Conservation (phyloP, 2,329 filamentous ascomycete genomes). For the Trichoderma hamatum region DNA sequence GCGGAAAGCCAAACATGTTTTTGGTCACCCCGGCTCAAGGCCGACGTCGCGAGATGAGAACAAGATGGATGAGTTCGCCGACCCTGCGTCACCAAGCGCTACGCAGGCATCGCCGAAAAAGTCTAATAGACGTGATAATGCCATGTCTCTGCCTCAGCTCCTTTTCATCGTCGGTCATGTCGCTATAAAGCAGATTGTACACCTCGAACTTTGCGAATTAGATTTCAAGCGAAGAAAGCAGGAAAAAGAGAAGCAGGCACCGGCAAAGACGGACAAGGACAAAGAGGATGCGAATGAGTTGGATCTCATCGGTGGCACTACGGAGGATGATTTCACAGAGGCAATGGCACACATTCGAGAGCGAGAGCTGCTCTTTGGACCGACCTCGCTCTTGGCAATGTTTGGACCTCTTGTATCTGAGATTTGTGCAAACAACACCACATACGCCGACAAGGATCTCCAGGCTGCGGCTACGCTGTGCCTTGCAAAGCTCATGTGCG, state of each 20-base stretch:
- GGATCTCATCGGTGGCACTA: constrained; percentile 94
- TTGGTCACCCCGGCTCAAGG: constrained; percentile 51
- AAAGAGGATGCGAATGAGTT: constrained; percentile 80
- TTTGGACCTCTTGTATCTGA: constrained; percentile 92
- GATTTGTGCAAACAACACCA: constrained; percentile 92
- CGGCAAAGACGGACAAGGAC: constrained; percentile 54
- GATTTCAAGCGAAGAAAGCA: constrained; percentile 97
- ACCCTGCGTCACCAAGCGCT: constrained; percentile 39
- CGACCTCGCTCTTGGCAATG: constrained; percentile 79
- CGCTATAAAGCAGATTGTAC: constrained; percentile 98
- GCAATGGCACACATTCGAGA: constrained; percentile 83
- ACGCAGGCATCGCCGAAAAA: constrained; percentile 38
- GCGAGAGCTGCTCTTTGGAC: constrained; percentile 79
- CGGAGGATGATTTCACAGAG: constrained; percentile 89
- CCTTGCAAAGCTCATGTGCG: constrained; percentile 97
- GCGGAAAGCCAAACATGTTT: constrained; percentile 83
- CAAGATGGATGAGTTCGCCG: constrained; percentile 38
- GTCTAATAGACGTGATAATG: constrained; percentile 64
- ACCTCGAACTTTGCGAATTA: constrained; percentile 93
- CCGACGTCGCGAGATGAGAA: constrained; percentile 49
- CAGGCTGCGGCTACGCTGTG: constrained; percentile 94
- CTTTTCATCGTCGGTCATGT: constrained; percentile 95
- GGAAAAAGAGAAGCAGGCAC: constrained; percentile 73
- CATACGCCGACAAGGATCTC: constrained; percentile 84
- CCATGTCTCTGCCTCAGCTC: constrained; percentile 82